Evolutionary conservation across 1,139 yeast species (phyloP), one percentile per base, ranked within the genome.

Genomic region (Yamadazyma membranifaciens): DNA sequence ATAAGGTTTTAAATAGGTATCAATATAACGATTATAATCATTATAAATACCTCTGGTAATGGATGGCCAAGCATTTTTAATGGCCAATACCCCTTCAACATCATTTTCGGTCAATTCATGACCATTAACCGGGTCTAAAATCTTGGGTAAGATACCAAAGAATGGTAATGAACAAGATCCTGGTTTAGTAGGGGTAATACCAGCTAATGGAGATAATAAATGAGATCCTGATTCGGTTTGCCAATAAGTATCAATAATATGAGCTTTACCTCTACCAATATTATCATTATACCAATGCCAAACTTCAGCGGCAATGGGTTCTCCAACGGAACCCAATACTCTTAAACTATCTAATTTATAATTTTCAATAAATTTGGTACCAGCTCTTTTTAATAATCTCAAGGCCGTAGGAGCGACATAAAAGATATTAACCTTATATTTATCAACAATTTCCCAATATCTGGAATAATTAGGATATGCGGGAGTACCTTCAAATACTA

Each of bases 361-460:
- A 24, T 78, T 74, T 53, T 80, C 82, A 52, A 85, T 78, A 55
- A 65, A 80, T 42, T 79, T 71, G 50, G 81, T 78, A 43, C 96
- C 95, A 26, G 94, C 94, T 57, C 94, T 75, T 67, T 86, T 87
- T 63, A 87, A 74, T 56, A 87, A 70, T 62, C 96, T 78, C 53
- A 87, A 71, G 12, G 95, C 95, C 22, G 96, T 87, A 50, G 96
- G 96, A 1, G 96, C 95, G 48, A 87, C 92, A 59, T 87, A 87
- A 60, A 87, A 87, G 57, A 86, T 95, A 39, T 84, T 85, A 31
- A 83, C 89, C 61, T 80, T 79, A 67, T 86, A 78, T 56, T 77
- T 65, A 59, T 87, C 91, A 45, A 86, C 85, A 56, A 87, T 84
- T 49, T 86, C 86, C 92, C 92, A 86, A 59, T 83, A 83, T 63